Evolutionary conservation across 805 yeast genomes (phyloP).

Genomic region (Ascoidea rubescens): DNA sequence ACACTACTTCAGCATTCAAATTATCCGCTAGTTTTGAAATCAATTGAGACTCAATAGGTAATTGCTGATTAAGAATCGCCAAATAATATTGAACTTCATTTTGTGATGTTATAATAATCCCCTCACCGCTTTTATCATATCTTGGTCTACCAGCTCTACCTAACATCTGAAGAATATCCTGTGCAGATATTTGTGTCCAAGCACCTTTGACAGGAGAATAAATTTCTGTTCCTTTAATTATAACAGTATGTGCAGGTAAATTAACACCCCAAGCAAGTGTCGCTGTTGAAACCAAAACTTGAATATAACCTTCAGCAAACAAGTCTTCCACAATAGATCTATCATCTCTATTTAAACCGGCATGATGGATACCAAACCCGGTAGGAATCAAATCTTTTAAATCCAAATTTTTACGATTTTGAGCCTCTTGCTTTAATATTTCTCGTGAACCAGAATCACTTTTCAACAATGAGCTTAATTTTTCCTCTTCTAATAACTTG

Average conservation of each 20-base stretch:
- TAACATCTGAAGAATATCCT: conserved; percentile 91
- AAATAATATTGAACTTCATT: conserved; percentile 78
- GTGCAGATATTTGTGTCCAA: conserved; percentile 90
- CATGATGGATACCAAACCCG: conserved; percentile 88
- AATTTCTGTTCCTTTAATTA: conserved; percentile 85
- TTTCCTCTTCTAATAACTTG: conserved; percentile 41
- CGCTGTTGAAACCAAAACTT: conserved; percentile 78
- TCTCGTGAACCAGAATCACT: conserved; percentile 45
- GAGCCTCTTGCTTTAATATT: conserved; percentile 51
- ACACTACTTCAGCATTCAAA: conserved; percentile 76
- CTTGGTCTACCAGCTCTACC: conserved; percentile 98
- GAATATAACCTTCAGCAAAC: conserved; percentile 79
- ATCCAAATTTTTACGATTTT: conserved; percentile 34
- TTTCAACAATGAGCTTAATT: conserved; percentile 28
- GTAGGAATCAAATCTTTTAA: conserved; percentile 45
- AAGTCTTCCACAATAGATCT: conserved; percentile 71
- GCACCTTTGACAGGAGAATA: conserved; percentile 83
- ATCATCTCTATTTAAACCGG: conserved; percentile 66
- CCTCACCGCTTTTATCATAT: conserved; percentile 85
- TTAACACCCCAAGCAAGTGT: conserved; percentile 97
- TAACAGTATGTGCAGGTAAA: conserved; percentile 88
- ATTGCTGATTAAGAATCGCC: conserved; percentile 79
- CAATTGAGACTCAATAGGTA: conserved; percentile 86
- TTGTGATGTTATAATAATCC: conserved; percentile 81
- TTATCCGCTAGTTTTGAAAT: conserved; percentile 57